A percentile compares a stretch with the other conserved stretches of the same genome.
These are phyloP conservation scores for Aspergillus alliaceus DNA, from an alignment of 2,329 filamentous ascomycete species.

Conservation along the genomic window DNA sequence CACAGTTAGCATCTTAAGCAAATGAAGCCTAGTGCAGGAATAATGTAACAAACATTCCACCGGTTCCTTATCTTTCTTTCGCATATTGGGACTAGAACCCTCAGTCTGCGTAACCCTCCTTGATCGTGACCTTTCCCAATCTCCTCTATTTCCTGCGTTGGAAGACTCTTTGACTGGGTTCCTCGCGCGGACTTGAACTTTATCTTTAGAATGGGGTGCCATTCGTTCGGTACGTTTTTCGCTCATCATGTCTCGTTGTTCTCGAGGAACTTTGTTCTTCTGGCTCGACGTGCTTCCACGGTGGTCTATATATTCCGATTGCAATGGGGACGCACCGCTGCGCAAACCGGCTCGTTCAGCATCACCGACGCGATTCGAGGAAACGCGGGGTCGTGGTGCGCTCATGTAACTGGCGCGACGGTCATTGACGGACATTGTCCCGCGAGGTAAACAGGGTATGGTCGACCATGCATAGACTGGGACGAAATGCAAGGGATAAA, in stretches of 20 bases:
- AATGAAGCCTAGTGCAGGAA: neutral
- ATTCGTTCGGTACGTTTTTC: slow-evolving; percentile 44
- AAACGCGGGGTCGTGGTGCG: slow-evolving; percentile 41
- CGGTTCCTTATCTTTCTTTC: slow-evolving; percentile 35
- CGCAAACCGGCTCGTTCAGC: slow-evolving; percentile 28
- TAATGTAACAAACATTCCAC: slow-evolving; percentile 28
- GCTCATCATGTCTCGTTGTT: slow-evolving; percentile 30
- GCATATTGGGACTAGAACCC: slow-evolving; percentile 23
- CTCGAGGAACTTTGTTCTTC: slow-evolving; percentile 34
- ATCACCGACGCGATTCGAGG: slow-evolving; percentile 40
- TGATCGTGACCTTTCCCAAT: slow-evolving; percentile 34
- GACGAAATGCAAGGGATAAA: slow-evolving; percentile 1
- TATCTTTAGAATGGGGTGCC: slow-evolving; percentile 63
- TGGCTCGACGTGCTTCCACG: slow-evolving; percentile 33
- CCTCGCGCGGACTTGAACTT: slow-evolving; percentile 57
- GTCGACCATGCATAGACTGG: slow-evolving; percentile 23
- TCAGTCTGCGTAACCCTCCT: slow-evolving; percentile 28
- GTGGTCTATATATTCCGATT: slow-evolving; percentile 32
- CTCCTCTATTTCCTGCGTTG: slow-evolving; percentile 32
- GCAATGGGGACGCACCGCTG: slow-evolving; percentile 32
- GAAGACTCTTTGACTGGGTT: slow-evolving; percentile 54
- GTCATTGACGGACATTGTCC: slow-evolving; percentile 43
- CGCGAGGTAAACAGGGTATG: slow-evolving; percentile 20
- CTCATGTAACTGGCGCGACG: slow-evolving; percentile 39
- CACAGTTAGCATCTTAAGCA: slow-evolving; percentile 16